Evolutionary conservation across 768 basidiomycete species (phyloP), one percentile per base, ranked within the genome.

Genomic region (Guyanaporus albipodus): DNA sequence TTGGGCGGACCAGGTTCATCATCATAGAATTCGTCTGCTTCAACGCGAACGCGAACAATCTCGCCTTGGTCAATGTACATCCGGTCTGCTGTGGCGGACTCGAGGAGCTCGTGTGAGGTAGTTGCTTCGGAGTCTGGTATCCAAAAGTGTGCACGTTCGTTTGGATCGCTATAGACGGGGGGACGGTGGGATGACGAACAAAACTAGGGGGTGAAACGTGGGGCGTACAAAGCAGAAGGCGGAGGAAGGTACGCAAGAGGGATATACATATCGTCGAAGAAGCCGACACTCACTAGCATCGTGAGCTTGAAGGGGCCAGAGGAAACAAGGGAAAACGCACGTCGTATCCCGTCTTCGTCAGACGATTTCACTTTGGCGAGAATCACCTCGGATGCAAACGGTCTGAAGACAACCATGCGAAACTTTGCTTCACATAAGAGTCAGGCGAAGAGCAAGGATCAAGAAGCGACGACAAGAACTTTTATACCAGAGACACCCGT

Each of bases 401-500:
- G 94, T 55, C 92, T 75, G 63, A 96, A 97, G 4, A 97, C 82
- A 43, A 94, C 84, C 64, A 99, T 68, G 31, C 94, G 75, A 64
- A 98, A 96, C 9, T 87, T 78, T 8, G 87, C 95, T 98, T 56
- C 8, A 38, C 11, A 38, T 6, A 12, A 0, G 33, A 6, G 38
- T 59, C 45, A 59, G 47, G 28, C 15, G 19, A 10, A 8, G 26
- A 22, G 18, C 9, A 17, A 37, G 21, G 36, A 32, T 29, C 10
- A 11, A 38, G 23, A 40, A 44, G 37, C 2, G 9, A 35, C 3
- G 18, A 12, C 12, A 33, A 37, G 50, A 42, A 94, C 94, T 80
- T 76, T 88, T 91, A 63, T 98, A 93, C 86, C 93, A 98, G 59
- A 95, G 71, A 61, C 83, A 84, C 0, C 95, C 95, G 66, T 99